Conservation (phyloP, 2,329 filamentous ascomycete species). For the Huntiella bhutanensis region DNA sequence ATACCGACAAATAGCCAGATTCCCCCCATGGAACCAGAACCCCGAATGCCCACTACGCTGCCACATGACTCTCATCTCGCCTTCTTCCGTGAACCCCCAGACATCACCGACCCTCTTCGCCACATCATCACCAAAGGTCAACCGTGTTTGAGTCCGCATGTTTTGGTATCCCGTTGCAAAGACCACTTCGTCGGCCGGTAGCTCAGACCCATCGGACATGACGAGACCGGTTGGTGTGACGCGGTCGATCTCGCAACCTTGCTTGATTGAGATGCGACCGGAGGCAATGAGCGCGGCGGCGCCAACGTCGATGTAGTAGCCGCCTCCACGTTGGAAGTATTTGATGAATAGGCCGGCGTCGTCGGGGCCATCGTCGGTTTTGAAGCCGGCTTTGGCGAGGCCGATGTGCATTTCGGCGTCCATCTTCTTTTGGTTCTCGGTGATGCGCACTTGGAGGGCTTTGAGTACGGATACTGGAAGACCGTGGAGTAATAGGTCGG, state of each 20-base stretch:
- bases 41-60: conserved; percentile 40
- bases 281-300: conserved; percentile 41
- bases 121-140: conserved; percentile 41
- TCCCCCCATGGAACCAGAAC: conserved; percentile 49
- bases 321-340: conserved; percentile 46
- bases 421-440: conserved; percentile 16
- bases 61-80: conserved; percentile 39
- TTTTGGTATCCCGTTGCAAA: conserved; percentile 48
- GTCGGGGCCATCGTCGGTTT: conserved; percentile 37
- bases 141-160: conserved; percentile 44
- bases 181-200: conserved; percentile 44
- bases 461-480: conserved; percentile 42
- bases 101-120: conserved; percentile 38
- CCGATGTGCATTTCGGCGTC: conserved; percentile 24
- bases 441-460: conserved; percentile 30
- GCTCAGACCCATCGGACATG: conserved; percentile 33
- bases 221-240: conserved; percentile 27
- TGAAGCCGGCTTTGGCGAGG: conserved; percentile 39
- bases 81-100: conserved; percentile 41
- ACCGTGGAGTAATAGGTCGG: conserved; percentile 41
- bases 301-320: conserved; percentile 54
- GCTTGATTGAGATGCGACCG: conserved; percentile 44
- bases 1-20: conserved; percentile 41
- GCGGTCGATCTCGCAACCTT: conserved; percentile 33
- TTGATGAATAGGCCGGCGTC: conserved; percentile 39